Evolutionary conservation across 2,329 filamentous ascomycete genomes (phyloP), one percentile per base, ranked within the genome.

Genomic region (Fusarium graminum): DNA sequence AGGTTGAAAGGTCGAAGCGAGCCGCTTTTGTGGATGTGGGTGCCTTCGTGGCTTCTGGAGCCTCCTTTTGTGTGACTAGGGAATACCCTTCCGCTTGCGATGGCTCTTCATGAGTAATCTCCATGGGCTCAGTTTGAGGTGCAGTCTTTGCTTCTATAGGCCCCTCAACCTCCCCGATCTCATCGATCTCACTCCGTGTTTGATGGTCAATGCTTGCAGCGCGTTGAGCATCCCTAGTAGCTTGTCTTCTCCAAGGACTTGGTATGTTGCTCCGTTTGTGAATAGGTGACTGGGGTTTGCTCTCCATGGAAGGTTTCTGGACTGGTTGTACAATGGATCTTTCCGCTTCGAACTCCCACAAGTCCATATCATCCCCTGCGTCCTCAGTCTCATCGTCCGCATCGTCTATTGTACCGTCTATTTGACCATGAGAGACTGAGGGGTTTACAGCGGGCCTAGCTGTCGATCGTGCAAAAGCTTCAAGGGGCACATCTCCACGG

Each of bases 301-400:
- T 74, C 44, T 67, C 74, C 22, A 71, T 74, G 38, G 78, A 77
- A 2, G 74, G 69, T 40, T 73, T 74, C 25, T 68, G 68, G 32
- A 66, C 50, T 22, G 74, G 68, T 7, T 65, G 73, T 11, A 82
- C 81, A 2, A 79, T 79, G 8, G 79, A 76, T 13, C 85, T 81
- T 52, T 82, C 79, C 12, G 85, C 86, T 70, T 88, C 86, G 25
- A 87, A 70, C 30, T 84, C 85, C 85, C 86, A 88, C 12, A 88
- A 80, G 64, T 88, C 78, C 12, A 82, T 82, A 5, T 81, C 80
- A n/a, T 82, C 81, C 26, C 79, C 79, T 8, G 49, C 52, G 19
- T 67, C 72, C 45, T 71, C 64, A 6, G 65, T 38, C 28, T 45
- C 52, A 11, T 70, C 68, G 17, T 65, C 63, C 34, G 54, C 63